Evolutionary conservation across 352 stramenopile species (phyloP), one percentile per base, ranked within the genome.

Genomic region (Phytophthora tubulina): DNA sequence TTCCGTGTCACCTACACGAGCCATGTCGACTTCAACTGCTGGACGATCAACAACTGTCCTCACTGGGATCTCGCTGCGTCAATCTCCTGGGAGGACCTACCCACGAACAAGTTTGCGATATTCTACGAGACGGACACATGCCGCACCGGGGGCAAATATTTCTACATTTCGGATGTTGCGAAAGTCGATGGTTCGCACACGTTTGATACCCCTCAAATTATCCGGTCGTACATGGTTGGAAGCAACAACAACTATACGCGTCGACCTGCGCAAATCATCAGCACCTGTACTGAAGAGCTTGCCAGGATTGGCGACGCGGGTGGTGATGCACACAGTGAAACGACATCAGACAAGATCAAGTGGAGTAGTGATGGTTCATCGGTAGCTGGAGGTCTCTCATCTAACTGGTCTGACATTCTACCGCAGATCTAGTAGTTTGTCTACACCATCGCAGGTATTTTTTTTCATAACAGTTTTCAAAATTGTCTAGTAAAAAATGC

Each of bases 321-420:
- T 27, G 21, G 21, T 27, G 21, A 27, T 27, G 21, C 21, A 27
- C 21, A 27, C 21, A 27, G 2, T 27, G 21, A 27, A 4, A 31
- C 2, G 17, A 32, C 17, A 15, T 13, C 48, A 6, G 2, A 51
- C 45, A 17, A 51, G 45, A 51, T 54, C 48, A 27, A 54, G 30
- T 38, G 21, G 48, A 38, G 17, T 21, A 38, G 10, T 27, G 48
- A 54, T 9, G 30, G n/a, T 14, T 21, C 32, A 54, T 32, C 48
- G 10, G 48, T 10, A 54, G 10, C 55, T 39, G 46, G 58, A 57
- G 58, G 45, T 21, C 58, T 65, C 7, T 65, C 58, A 15, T 65
- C 46, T 39, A 65, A 65, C 17, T 65, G 46, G 45, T 56, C 44
- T 3, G 10, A 54, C 14, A 3, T 7, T 62, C 41, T 60, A 11